Evolutionary conservation across 176 grass and related monocot genomes (phyloP).

Genomic region (Bonia amplexicaulis): DNA sequence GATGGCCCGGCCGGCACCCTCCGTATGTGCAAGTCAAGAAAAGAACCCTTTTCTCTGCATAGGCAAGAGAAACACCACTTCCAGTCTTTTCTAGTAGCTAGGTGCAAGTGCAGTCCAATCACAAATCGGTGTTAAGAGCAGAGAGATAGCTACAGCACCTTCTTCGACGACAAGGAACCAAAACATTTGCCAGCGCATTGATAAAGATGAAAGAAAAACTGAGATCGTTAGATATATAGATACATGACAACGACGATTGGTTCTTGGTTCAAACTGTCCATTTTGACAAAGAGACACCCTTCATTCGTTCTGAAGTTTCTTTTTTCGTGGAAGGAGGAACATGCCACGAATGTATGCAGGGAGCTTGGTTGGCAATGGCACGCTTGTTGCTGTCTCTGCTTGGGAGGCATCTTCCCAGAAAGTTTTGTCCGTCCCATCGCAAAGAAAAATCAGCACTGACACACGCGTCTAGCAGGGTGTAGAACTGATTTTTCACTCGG

Average conservation of each 20-base stretch:
- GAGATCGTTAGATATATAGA: background rate
- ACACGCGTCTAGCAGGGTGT: background rate
- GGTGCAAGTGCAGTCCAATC: background rate
- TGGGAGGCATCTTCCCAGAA: constrained; percentile 4
- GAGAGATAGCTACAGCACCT: background rate
- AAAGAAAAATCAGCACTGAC: background rate
- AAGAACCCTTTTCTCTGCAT: background rate
- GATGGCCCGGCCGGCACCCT: background rate
- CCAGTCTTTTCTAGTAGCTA: background rate
- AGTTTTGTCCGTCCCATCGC: background rate
- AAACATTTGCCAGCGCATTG: background rate
- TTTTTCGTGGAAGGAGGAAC: background rate
- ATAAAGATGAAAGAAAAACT: background rate
- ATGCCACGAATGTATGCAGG: background rate
- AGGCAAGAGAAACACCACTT: background rate
- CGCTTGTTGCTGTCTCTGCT: background rate
- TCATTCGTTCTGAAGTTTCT: background rate
- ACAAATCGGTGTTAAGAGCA: background rate
- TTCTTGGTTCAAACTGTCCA: background rate
- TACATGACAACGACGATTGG: background rate
- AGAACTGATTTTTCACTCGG: background rate
- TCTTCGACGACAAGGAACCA: background rate
- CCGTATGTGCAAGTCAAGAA: background rate
- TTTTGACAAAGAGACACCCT: background rate
- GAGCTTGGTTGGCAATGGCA: background rate